A percentile compares a stretch with the other conserved stretches of the same genome.
These are phyloP conservation scores for Amanita brunnescens DNA, from an alignment of 768 basidiomycete genomes.

Conservation along the genomic window DNA sequence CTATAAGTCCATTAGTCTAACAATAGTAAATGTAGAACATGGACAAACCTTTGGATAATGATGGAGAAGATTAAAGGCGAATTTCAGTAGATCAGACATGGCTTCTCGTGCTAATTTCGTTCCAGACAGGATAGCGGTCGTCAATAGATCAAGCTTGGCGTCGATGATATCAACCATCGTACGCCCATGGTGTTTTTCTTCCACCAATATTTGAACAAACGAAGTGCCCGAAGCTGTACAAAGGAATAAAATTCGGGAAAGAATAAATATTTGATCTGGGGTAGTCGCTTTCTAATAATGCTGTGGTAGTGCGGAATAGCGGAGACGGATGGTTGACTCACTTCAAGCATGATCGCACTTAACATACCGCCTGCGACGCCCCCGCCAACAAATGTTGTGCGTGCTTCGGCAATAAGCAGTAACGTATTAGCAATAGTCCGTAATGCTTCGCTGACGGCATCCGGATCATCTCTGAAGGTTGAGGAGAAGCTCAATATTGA, in stretches of 20 bases:
- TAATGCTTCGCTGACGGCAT: conserved; percentile 61
- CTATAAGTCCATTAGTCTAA: conserved; percentile 15
- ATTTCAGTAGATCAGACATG: conserved; percentile 75
- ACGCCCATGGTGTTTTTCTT: conserved; percentile 47
- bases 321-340: background rate
- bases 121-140: conserved; percentile 38
- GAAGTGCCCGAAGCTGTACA: conserved; percentile 45
- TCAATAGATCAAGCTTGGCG: conserved; percentile 51
- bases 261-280: conserved; percentile 63
- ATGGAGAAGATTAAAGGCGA: conserved; percentile 71
- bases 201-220: conserved; percentile 54
- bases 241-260: conserved; percentile 71
- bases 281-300: conserved; percentile 46
- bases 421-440: conserved; percentile 75
- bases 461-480: conserved; percentile 46
- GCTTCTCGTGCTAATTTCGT: conserved; percentile 59
- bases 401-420: conserved; percentile 56
- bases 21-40: background rate
- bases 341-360: conserved; percentile 47
- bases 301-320: conserved; percentile 8
- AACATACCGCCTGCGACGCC: conserved; percentile 56
- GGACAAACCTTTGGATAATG: conserved; percentile 69
- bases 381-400: conserved; percentile 44
- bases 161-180: conserved; percentile 57
- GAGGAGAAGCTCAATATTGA: conserved; percentile 43